Evolutionary conservation across 108 stramenopile genomes (phyloP).

Genomic region (Mediolabrus comicus): DNA sequence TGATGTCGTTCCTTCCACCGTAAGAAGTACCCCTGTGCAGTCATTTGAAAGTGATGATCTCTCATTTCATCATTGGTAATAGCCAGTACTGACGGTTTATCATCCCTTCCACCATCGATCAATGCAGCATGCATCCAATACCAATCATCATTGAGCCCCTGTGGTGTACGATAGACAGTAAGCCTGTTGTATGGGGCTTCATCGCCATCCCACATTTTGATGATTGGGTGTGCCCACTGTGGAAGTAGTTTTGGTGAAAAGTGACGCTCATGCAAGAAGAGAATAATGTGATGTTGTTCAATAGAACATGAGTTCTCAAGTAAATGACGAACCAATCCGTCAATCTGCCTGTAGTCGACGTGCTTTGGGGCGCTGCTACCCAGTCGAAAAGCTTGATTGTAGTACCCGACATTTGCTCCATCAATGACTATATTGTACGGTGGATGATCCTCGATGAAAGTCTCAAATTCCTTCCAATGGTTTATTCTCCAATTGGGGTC

Average conservation of each 20-base stretch:
- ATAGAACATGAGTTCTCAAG: slow-evolving; percentile 16
- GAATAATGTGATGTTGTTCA: slow-evolving; percentile 30
- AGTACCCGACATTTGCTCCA: slow-evolving; percentile 98
- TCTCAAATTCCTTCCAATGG: slow-evolving; percentile 43
- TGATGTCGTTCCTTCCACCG: slow-evolving; percentile 98
- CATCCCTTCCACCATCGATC: slow-evolving; percentile 31
- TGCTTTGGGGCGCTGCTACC: slow-evolving; percentile 70
- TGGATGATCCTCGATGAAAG: slow-evolving; percentile 33
- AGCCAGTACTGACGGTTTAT: slow-evolving; percentile 59
- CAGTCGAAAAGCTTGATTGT: slow-evolving; percentile 75
- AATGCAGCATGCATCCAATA: slow-evolving; percentile 97
- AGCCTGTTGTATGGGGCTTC: slow-evolving; percentile 29
- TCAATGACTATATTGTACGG: slow-evolving; percentile 85
- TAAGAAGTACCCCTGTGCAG: slow-evolving; percentile 83
- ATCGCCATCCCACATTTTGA: slow-evolving; percentile 52
- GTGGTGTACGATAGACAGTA: slow-evolving; percentile 66
- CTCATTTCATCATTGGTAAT: slow-evolving; percentile 98
- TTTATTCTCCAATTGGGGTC: slow-evolving; percentile 29
- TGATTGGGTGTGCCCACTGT: slow-evolving; percentile 43
- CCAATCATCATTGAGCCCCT: slow-evolving; percentile 98
- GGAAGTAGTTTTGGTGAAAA: slow-evolving; percentile 63
- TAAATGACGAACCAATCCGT: slow-evolving; percentile 79
- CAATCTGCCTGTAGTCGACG: slow-evolving; percentile 92
- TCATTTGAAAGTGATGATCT: slow-evolving; percentile 98
- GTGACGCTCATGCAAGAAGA: slow-evolving; percentile 85